Conservation (phyloP, 2,329 filamentous ascomycete genomes). For the Sarocladiaceae sp. region DNA sequence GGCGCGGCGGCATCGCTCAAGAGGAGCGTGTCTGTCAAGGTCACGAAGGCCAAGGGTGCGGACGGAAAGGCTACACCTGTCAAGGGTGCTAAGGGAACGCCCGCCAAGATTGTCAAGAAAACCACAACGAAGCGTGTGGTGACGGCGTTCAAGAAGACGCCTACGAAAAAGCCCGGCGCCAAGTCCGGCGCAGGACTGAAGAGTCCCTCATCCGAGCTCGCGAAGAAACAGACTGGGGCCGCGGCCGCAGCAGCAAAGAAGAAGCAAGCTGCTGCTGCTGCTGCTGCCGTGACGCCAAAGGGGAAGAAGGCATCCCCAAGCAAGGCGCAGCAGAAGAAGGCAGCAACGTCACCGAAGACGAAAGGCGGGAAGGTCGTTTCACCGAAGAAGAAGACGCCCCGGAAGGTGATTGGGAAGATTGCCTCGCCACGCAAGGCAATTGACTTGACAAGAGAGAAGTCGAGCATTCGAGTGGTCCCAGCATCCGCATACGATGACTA, state of each 20-base stretch:
- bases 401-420: conserved; percentile 7
- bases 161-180: conserved; percentile 14
- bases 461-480: conserved; percentile 3
- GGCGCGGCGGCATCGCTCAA: conserved; percentile 30
- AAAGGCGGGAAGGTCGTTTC: conserved; percentile 8
- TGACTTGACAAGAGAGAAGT: conserved; percentile 5
- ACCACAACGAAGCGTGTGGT: conserved; percentile 19
- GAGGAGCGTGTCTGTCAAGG: conserved; percentile 27
- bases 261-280: neutral
- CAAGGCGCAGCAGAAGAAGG: conserved; percentile 6
- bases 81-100: neutral
- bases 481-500: conserved; percentile 7
- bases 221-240: conserved; percentile 5
- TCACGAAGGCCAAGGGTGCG: conserved; percentile 14
- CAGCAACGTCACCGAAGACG: conserved; percentile 4
- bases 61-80: neutral
- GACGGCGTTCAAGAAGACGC: conserved; percentile 18
- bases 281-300: neutral
- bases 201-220: neutral
- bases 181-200: conserved; percentile 2
- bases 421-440: neutral
- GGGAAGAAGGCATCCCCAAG: neutral
- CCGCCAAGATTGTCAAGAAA: conserved; percentile 11
- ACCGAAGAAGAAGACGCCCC: conserved; percentile 10
- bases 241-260: neutral